These are phyloP conservation scores for Wickerhamiella cacticola DNA, from an alignment of 805 yeast genomes.

Conservation along the genomic window DNA sequence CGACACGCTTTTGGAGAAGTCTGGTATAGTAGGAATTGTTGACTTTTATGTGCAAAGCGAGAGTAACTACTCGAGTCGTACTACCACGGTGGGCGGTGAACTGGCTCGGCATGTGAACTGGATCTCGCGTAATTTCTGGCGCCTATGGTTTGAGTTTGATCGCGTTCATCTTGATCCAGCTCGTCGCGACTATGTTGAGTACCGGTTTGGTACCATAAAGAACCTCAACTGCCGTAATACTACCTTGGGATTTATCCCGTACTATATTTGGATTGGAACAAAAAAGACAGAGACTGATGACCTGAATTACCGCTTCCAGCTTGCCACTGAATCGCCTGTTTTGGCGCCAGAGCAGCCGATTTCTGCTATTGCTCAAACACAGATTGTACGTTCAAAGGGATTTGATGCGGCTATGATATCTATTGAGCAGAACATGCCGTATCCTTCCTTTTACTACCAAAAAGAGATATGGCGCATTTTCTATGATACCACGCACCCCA, in stretches of 20 bases:
- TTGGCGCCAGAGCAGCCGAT: constrained; percentile 42
- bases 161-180: constrained; percentile 67
- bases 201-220: constrained; percentile 70
- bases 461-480: constrained; percentile 66
- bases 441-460: constrained; percentile 72
- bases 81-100: constrained; percentile 65
- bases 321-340: constrained; percentile 75
- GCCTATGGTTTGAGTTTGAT: constrained; percentile 79
- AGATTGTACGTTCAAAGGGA: constrained; percentile 38
- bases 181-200: constrained; percentile 72
- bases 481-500: constrained; percentile 58
- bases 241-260: constrained; percentile 61
- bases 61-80: constrained; percentile 53
- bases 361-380: background rate
- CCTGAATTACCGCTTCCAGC: constrained; percentile 44
- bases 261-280: constrained; percentile 73
- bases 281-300: constrained; percentile 43
- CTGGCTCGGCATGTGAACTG: constrained; percentile 62
- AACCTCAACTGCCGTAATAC: constrained; percentile 56
- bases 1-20: constrained; percentile 37
- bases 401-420: constrained; percentile 63
- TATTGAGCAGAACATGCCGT: constrained; percentile 54
- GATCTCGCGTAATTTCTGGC: constrained; percentile 71
- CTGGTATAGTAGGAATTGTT: constrained; percentile 57
- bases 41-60: constrained; percentile 70